These are phyloP conservation scores for Pilaira anomala DNA, from an alignment of 192 early-diverging fungal species.

Conservation along the genomic window DNA sequence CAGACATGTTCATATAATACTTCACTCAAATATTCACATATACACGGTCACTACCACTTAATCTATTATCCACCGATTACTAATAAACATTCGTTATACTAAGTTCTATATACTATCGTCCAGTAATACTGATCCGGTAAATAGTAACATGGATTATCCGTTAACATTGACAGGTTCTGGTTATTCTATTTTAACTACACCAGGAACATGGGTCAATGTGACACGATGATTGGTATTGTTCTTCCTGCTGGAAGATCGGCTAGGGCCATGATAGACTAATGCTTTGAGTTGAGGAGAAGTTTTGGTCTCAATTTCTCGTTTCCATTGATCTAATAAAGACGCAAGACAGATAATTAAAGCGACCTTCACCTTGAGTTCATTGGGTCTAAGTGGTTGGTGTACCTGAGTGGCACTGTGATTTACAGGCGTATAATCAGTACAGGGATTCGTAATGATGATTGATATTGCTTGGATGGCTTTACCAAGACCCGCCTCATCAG, in stretches of 20 bases:
- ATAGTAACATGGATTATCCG: no score
- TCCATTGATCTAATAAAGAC: slow-evolving; percentile 71
- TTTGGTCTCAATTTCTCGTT: slow-evolving; percentile 59
- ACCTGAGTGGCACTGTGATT: neutral
- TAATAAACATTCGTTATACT: no score
- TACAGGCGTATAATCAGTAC: slow-evolving; percentile 15
- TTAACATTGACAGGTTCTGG: neutral
- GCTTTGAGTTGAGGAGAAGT: slow-evolving; percentile 52
- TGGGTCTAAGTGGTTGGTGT: neutral
- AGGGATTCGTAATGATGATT: slow-evolving; percentile 48
- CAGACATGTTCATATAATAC: no score
- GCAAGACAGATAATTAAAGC: slow-evolving; percentile 72
- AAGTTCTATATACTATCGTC: no score
- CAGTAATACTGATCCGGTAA: no score
- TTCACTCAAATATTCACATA: slow-evolving; percentile 15
- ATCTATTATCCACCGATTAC: no score
- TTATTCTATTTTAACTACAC: no score
- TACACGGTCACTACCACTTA: no score
- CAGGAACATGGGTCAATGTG: no score
- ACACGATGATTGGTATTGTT: slow-evolving; percentile 39
- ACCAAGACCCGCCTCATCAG: slow-evolving; percentile 71
- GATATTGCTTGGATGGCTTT: slow-evolving; percentile 77
- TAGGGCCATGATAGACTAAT: slow-evolving; percentile 60
- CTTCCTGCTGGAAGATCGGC: slow-evolving; percentile 32
- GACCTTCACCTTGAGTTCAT: slow-evolving; percentile 39